phyloP scores from a whole-genome alignment of 192 early-diverging fungal species.

The Coemansia javaensis region DNA sequence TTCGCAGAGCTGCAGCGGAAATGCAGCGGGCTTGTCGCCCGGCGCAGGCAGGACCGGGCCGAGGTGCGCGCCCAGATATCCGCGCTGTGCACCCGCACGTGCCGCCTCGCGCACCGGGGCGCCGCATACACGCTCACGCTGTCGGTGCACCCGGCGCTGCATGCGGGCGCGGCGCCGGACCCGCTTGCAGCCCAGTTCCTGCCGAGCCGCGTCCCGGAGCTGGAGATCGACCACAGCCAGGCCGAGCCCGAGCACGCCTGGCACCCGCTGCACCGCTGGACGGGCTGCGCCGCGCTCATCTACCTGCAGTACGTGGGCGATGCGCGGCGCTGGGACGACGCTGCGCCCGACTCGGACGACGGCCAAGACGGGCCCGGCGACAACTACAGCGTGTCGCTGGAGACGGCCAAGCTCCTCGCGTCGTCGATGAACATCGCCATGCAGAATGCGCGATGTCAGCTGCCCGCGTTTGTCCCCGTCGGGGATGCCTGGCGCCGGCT shows the following conservation, averaged over 20 bases:
- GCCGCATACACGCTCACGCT: slow-evolving; percentile 25
- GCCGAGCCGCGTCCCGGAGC: slow-evolving; percentile 33
- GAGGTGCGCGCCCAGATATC: slow-evolving; percentile 27
- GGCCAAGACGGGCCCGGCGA: neutral
- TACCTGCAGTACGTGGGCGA: slow-evolving; percentile 47
- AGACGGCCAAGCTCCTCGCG: slow-evolving; percentile 57
- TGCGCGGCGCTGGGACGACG: slow-evolving; percentile 6
- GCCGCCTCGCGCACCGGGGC: slow-evolving; percentile 24
- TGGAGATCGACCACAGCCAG: slow-evolving; percentile 45
- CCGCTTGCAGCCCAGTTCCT: slow-evolving; percentile 43
- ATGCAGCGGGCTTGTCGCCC: slow-evolving; percentile 21
- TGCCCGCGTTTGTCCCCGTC: slow-evolving; percentile 59
- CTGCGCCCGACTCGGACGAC: slow-evolving; percentile 6
- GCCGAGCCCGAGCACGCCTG: slow-evolving; percentile 23
- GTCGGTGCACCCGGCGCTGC: slow-evolving; percentile 32
- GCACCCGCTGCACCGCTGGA: slow-evolving; percentile 70
- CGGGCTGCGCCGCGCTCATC: slow-evolving; percentile 54
- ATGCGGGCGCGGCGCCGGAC: slow-evolving; percentile 21
- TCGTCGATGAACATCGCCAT: slow-evolving; percentile 67
- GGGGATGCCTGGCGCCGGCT: slow-evolving; percentile 45
- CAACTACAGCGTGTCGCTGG: slow-evolving; percentile 53
- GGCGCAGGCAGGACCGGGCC: slow-evolving; percentile 20
- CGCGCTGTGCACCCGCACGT: slow-evolving; percentile 26
- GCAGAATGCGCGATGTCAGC: slow-evolving; percentile 61
- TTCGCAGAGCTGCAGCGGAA: slow-evolving; percentile 24